phyloP scores from a whole-genome alignment of 805 yeast genomes.

The Lachancea nothofagi region DNA sequence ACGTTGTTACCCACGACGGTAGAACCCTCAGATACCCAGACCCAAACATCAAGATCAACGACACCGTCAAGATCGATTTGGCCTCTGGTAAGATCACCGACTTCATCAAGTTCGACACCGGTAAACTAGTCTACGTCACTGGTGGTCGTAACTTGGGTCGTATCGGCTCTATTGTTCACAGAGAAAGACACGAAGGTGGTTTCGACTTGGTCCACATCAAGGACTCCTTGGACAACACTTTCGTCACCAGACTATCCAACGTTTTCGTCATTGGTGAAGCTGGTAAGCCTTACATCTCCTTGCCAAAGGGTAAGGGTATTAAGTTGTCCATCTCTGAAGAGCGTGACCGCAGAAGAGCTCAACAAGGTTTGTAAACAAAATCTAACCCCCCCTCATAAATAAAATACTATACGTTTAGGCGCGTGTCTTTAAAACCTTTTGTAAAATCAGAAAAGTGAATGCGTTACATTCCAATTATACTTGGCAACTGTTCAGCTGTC shows the following conservation, averaged over 20 bases:
- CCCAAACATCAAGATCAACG: constrained; percentile 94
- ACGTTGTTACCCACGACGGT: constrained; percentile 99
- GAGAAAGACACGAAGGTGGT: constrained; percentile 98
- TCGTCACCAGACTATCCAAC: constrained; percentile 90
- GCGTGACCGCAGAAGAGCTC: constrained; percentile 97
- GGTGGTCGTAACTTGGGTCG: constrained; percentile 99
- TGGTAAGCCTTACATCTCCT: constrained; percentile 86
- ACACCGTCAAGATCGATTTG: constrained; percentile 94
- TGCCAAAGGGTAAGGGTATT: constrained; percentile 99
- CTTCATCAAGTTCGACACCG: constrained; percentile 88
- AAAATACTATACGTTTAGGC: too few relatives aligned
- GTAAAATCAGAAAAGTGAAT: too few relatives aligned
- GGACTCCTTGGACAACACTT: constrained; percentile 90
- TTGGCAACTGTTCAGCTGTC: too few relatives aligned
- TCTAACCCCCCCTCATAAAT: too few relatives aligned
- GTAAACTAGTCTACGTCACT: constrained; percentile 85
- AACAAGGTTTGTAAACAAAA: constrained; percentile 46
- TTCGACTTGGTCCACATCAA: constrained; percentile 95
- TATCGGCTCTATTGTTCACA: constrained; percentile 92
- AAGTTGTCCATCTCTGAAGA: constrained; percentile 93
- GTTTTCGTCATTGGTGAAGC: constrained; percentile 95
- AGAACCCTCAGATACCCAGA: constrained; percentile 99
- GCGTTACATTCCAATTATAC: too few relatives aligned
- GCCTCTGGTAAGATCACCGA: constrained; percentile 92
- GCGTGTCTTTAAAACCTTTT: too few relatives aligned